Percentiles rank a stretch among this genome's conserved stretches.
These are phyloP conservation scores for Phytophthora aleatoria DNA, from an alignment of 352 stramenopile species.

Conservation along the genomic window DNA sequence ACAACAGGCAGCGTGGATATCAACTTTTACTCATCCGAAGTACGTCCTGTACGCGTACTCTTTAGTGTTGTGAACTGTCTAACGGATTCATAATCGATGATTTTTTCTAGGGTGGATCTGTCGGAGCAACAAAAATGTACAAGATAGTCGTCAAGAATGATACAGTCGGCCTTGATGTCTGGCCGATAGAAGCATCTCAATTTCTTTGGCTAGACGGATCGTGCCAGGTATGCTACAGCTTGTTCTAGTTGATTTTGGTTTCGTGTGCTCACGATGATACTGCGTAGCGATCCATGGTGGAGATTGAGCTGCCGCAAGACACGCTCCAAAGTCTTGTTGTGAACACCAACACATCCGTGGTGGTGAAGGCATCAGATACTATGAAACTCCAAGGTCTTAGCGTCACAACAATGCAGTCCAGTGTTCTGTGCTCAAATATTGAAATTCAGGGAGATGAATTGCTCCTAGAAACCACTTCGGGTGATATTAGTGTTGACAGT, in stretches of 20 bases:
- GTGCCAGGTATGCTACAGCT: conserved; percentile 50
- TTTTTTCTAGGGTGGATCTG: conserved; percentile 18
- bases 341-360: conserved; percentile 58
- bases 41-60: conserved; percentile 12
- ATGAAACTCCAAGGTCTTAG: conserved; percentile 41
- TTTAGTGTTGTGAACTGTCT: neutral
- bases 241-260: neutral
- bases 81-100: neutral
- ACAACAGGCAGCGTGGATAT: conserved; percentile 39
- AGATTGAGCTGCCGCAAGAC: conserved; percentile 41
- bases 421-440: conserved; percentile 51
- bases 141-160: conserved; percentile 29
- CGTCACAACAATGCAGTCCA: conserved; percentile 50
- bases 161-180: conserved; percentile 31
- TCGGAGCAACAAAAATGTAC: conserved; percentile 32
- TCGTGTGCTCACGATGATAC: neutral
- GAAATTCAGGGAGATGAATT: conserved; percentile 42
- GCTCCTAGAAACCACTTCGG: conserved; percentile 45
- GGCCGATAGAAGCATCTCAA: conserved; percentile 42
- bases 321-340: conserved; percentile 33
- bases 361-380: conserved; percentile 41
- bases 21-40: conserved; percentile 51
- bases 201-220: conserved; percentile 76
- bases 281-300: conserved; percentile 48
- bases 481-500: conserved; percentile 53